Evolutionary conservation across 108 stramenopile genomes (phyloP).

Genomic region (Fistulifera pelliculosa): DNA sequence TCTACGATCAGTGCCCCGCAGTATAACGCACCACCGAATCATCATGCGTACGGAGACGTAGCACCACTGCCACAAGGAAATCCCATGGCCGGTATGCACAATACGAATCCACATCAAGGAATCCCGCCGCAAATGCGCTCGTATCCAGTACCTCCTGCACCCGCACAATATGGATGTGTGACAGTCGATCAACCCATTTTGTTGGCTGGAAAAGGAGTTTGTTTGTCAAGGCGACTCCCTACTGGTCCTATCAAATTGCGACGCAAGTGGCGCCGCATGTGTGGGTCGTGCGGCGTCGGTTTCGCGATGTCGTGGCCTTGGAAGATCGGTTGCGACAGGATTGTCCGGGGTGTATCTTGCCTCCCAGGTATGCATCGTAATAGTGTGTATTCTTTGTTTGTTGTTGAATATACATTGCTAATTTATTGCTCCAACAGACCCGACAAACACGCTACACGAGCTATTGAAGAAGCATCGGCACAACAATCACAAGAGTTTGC

Average conservation of each 20-base stretch:
- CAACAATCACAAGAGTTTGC: conserved; percentile 81
- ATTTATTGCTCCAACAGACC: conserved; percentile 29
- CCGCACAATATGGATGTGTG: conserved; percentile 44
- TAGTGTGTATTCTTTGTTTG: neutral
- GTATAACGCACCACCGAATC: too few species aligned
- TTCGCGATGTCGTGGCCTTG: conserved; percentile 79
- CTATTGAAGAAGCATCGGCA: conserved; percentile 73
- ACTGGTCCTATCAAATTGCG: conserved; percentile 77
- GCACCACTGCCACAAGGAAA: neutral
- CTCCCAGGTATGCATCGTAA: conserved; percentile 33
- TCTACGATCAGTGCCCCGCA: too few species aligned
- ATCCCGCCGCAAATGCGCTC: conserved; percentile 15
- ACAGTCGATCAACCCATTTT: conserved; percentile 56
- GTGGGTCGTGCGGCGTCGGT: conserved; percentile 69
- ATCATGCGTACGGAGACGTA: conserved; percentile 1
- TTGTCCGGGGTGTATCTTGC: conserved; percentile 70
- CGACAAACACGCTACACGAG: conserved; percentile 75
- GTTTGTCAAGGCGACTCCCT: conserved; percentile 32
- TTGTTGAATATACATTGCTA: neutral
- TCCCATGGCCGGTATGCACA: conserved; percentile 26
- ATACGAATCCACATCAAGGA: conserved; percentile 1
- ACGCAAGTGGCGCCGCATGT: conserved; percentile 26
- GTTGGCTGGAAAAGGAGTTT: conserved; percentile 37
- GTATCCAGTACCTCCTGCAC: conserved; percentile 29
- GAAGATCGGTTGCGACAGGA: conserved; percentile 63